phyloP scores from a whole-genome alignment of 148 eudicot species.

The Tetragonia tetragonoides region DNA sequence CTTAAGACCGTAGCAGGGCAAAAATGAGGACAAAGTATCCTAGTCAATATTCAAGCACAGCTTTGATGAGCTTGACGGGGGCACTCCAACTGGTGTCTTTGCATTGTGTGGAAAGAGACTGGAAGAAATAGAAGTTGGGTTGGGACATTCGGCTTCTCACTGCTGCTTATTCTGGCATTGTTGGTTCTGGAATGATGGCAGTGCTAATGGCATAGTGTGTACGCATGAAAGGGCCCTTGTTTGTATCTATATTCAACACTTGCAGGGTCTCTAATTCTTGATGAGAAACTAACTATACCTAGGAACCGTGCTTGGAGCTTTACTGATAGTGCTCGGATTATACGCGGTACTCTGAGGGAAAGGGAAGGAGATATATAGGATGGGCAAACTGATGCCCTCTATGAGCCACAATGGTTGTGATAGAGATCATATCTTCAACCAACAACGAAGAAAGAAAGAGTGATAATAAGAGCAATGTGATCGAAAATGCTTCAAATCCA shows the following conservation, averaged over 20 bases:
- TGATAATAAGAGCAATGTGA: background rate
- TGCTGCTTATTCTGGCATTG: constrained; percentile 43
- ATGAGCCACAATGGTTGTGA: constrained; percentile 5
- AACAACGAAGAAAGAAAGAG: background rate
- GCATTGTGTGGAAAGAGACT: constrained; percentile 49
- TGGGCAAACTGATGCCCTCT: constrained; percentile 25
- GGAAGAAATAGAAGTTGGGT: constrained; percentile 63
- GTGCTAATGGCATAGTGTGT: constrained; percentile 40
- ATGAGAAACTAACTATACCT: constrained; percentile 55
- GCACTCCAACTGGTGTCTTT: constrained; percentile 42
- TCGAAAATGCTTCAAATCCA: background rate
- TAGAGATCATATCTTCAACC: background rate
- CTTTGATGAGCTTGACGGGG: constrained; percentile 49
- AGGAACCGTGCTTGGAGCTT: constrained; percentile 58
- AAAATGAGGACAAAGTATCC: constrained; percentile 48
- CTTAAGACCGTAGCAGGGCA: constrained; percentile 45
- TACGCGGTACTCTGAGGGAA: constrained; percentile 64
- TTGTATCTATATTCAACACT: constrained; percentile 52
- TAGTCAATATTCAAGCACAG: constrained; percentile 52
- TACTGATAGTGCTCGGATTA: constrained; percentile 43
- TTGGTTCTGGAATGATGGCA: constrained; percentile 44
- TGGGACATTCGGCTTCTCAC: constrained; percentile 67
- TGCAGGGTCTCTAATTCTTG: constrained; percentile 38
- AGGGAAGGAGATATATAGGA: constrained; percentile 44
- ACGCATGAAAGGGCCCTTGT: constrained; percentile 56